These are phyloP conservation scores for Torrubiellomyces zombiae DNA, from an alignment of 2,329 filamentous ascomycete species.

Conservation along the genomic window DNA sequence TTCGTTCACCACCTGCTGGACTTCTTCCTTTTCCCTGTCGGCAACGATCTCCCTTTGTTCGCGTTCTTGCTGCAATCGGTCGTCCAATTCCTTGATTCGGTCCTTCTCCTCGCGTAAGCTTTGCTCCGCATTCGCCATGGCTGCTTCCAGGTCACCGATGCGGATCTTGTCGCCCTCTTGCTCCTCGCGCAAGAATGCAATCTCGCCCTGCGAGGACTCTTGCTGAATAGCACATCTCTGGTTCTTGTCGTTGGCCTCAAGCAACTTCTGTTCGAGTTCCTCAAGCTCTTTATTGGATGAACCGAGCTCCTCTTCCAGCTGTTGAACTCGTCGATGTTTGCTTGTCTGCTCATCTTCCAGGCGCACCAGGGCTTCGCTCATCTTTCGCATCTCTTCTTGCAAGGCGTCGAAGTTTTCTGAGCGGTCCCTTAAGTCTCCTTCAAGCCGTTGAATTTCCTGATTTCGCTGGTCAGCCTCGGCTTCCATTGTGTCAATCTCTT, in stretches of 20 bases:
- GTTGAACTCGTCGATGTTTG: constrained; percentile 62
- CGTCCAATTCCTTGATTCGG: constrained; percentile 51
- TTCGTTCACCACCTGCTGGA: constrained; percentile 84
- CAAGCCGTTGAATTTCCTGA: constrained; percentile 52
- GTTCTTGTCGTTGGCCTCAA: constrained; percentile 74
- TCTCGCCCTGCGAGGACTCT: constrained; percentile 83
- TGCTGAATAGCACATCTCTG: constrained; percentile 79
- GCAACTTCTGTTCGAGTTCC: constrained; percentile 65
- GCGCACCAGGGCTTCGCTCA: constrained; percentile 71
- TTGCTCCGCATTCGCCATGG: constrained; percentile 63
- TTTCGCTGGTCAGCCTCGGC: constrained; percentile 57
- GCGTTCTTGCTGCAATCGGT: constrained; percentile 62
- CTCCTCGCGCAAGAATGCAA: constrained; percentile 88
- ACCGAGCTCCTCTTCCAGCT: constrained; percentile 65
- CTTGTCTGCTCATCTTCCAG: constrained; percentile 79
- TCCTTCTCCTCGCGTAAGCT: constrained; percentile 75
- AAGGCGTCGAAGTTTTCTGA: constrained; percentile 82
- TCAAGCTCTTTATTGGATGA: constrained; percentile 80
- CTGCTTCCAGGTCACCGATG: constrained; percentile 82
- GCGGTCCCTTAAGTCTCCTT: constrained; percentile 55
- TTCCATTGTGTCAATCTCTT: constrained; percentile 50
- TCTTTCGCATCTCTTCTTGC: constrained; percentile 82
- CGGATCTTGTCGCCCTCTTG: constrained; percentile 96
- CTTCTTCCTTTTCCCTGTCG: constrained; percentile 81
- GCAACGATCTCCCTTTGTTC: constrained; percentile 77